phyloP scores from a whole-genome alignment of 768 basidiomycete species.

The Butyriboletus loyo region DNA sequence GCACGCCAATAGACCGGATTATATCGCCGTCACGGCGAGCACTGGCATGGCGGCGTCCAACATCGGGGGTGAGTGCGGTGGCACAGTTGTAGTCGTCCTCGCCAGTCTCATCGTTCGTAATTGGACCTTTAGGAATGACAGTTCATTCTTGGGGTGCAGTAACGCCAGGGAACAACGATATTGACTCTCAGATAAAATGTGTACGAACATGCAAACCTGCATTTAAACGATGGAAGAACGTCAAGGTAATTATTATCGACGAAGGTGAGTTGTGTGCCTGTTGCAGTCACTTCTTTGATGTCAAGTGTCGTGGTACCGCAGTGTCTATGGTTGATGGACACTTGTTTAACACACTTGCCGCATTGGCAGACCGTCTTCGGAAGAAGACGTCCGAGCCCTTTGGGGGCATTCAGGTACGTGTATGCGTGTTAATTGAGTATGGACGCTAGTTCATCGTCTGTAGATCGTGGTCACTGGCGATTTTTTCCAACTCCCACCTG shows the following conservation, averaged over 20 bases:
- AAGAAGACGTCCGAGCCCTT: conserved; percentile 52
- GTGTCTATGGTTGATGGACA: conserved; percentile 71
- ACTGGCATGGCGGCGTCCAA: conserved; percentile 48
- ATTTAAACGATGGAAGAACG: conserved; percentile 53
- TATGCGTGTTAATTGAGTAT: not conserved
- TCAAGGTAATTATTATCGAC: conserved; percentile 61
- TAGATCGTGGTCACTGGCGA: conserved; percentile 55
- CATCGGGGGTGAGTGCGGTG: conserved; percentile 37
- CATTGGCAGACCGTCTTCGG: conserved; percentile 49
- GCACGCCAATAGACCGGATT: conserved; percentile 29
- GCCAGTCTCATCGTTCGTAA: not conserved
- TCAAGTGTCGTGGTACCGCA: conserved; percentile 17
- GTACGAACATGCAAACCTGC: conserved; percentile 54
- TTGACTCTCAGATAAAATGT: conserved; percentile 47
- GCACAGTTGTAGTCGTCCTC: not conserved
- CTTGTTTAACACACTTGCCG: conserved; percentile 56
- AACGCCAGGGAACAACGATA: conserved; percentile 41
- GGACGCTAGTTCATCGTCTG: not conserved
- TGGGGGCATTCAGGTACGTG: conserved; percentile 60
- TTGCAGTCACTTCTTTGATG: rapidly evolving
- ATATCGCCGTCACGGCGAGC: conserved; percentile 46
- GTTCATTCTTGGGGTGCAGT: conserved; percentile 63
- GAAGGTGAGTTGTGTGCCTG: conserved; percentile 42
- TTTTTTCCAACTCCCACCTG: conserved; percentile 59
- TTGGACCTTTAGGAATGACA: conserved; percentile 44